A percentile compares a stretch with the other conserved stretches of the same genome.
These are phyloP conservation scores for Actinidia polygama DNA, from an alignment of 179 eudicot genomes.

Conservation along the genomic window DNA sequence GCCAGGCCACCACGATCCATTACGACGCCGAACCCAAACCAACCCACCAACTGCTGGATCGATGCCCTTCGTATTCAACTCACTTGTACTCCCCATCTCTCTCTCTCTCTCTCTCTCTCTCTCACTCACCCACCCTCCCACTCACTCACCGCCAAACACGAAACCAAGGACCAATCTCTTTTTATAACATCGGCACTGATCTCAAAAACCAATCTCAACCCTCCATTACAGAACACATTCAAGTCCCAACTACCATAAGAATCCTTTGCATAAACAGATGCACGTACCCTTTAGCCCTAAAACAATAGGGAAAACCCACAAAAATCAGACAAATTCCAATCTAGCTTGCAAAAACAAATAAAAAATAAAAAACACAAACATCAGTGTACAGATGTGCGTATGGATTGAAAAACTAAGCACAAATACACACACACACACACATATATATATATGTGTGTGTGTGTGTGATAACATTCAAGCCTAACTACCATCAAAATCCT, in stretches of 20 bases:
- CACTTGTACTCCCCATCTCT: slow-evolving; percentile 60
- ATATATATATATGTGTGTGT: too few species aligned
- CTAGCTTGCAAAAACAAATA: not conserved
- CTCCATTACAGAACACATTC: slow-evolving; percentile 14
- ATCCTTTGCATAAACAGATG: slow-evolving; percentile 14
- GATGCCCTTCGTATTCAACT: slow-evolving; percentile 37
- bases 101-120: not conserved
- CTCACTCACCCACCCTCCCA: too few species aligned
- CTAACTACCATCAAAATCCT: not conserved
- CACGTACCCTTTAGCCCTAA: not conserved
- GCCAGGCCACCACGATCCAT: slow-evolving; percentile 96
- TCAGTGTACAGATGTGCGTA: too few species aligned
- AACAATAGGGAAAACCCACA: not conserved
- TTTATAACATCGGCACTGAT: not conserved
- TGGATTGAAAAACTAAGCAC: too few species aligned
- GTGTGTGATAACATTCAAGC: too few species aligned
- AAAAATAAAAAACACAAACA: too few species aligned
- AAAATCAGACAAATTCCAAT: not conserved
- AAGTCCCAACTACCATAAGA: slow-evolving; percentile 1
- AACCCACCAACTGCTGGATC: slow-evolving; percentile 62
- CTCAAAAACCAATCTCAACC: slow-evolving; percentile 27
- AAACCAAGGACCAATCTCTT: too few species aligned
- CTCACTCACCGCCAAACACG: too few species aligned
- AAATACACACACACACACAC: too few species aligned
- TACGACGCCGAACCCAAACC: slow-evolving; percentile 85